Evolutionary conservation across 2,329 filamentous ascomycete species (phyloP), one percentile per base, ranked within the genome.

Genomic region (Fusarium miscanthi): DNA sequence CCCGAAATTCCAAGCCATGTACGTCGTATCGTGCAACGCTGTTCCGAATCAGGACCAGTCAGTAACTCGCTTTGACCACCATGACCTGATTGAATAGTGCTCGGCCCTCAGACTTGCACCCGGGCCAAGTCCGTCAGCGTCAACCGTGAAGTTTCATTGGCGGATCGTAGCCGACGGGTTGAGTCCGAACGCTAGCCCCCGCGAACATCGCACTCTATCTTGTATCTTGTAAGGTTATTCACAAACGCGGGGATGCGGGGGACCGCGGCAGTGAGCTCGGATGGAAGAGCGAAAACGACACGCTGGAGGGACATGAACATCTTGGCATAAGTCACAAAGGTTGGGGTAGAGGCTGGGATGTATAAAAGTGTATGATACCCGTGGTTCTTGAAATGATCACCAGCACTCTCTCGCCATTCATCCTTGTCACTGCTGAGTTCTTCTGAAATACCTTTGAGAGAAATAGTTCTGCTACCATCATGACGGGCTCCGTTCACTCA

Each of bases 221-320:
- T 54, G 11, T 27, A 64, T 21, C 19, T 40, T 54, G 11, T 2
- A 43, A 63, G 37, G 37, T 66, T 45, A 51, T 45, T 31, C 17
- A 30, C 6, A 62, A 71, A 63, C 66, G 68, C 46, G 67, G 67
- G 67, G 62, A 69, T 51, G 67, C 45, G 66, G 66, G 66, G 16
- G 25, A 13, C 45, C 21, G 14, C 46, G 63, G 45, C 25, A 58
- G 25, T 8, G 12, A 33, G 2, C 8, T 43, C 54, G 54, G 61
- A 51, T 52, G 23, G 25, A 48, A n/a, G 25, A 41, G n/a, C 14
- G 4, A 27, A 9, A 35, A 51, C 1, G 6, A 10, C 21, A 9
- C 13, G 40, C n/a, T 27, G 25, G 21, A 21, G 56, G 11, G 9
- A 41, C 12, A 45, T 6, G 5, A 45, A 16, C 4, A 27, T 25